Conservation (phyloP, 2,329 filamentous ascomycete genomes). For the Plenodomus lindquistii region DNA sequence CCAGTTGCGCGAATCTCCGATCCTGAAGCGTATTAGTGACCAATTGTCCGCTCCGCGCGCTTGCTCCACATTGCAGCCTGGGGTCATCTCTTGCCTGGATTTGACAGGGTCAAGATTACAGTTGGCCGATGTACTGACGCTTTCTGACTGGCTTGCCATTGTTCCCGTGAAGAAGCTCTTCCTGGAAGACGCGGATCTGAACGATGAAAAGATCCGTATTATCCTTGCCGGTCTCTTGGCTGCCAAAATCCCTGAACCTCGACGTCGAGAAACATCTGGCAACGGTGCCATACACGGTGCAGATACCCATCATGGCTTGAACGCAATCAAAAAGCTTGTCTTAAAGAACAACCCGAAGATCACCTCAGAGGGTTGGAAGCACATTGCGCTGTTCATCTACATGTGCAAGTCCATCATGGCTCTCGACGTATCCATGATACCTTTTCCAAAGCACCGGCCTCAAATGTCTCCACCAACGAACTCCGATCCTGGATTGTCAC, state of each 20-base stretch:
- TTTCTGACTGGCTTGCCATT: conserved; percentile 92
- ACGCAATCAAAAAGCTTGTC: conserved; percentile 82
- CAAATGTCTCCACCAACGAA: conserved; percentile 20
- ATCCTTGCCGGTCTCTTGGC: conserved; percentile 84
- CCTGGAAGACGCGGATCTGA: conserved; percentile 83
- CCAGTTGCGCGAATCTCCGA: conserved; percentile 88
- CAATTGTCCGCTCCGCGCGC: conserved; percentile 77
- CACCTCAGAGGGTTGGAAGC: conserved; percentile 84
- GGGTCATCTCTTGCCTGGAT: conserved; percentile 81
- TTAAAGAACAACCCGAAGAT: conserved; percentile 89
- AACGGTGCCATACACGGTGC: conserved; percentile 17
- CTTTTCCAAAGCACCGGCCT: conserved; percentile 55
- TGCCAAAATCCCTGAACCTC: conserved; percentile 68
- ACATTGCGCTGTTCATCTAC: conserved; percentile 87
- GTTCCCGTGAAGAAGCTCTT: conserved; percentile 87
- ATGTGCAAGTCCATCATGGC: conserved; percentile 85
- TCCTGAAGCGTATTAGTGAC: conserved; percentile 88
- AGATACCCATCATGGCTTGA: conserved; percentile 51
- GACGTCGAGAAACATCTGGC: conserved; percentile 28
- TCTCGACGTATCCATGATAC: conserved; percentile 83
- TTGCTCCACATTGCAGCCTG: conserved; percentile 64
- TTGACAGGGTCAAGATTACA: conserved; percentile 84
- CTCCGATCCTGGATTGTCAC: conserved; percentile 6
- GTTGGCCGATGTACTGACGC: conserved; percentile 78
- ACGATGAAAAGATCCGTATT: conserved; percentile 83